phyloP scores from a whole-genome alignment of 495 filamentous ascomycete species.

The Daldinia childiae region DNA sequence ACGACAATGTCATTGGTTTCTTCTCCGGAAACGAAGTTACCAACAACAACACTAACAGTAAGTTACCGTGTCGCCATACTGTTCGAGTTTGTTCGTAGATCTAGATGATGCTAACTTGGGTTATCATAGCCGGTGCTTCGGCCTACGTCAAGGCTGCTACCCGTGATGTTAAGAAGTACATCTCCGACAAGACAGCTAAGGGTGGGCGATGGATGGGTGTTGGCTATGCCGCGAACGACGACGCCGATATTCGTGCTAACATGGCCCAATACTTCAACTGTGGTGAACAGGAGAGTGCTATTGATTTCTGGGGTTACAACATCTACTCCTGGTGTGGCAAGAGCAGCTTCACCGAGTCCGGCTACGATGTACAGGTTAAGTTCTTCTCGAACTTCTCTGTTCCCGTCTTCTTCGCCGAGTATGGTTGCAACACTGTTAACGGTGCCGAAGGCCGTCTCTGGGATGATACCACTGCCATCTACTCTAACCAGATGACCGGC shows the following conservation, averaged over 20 bases:
- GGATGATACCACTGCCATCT: slow-evolving; percentile 87
- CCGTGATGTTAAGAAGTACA: slow-evolving; percentile 93
- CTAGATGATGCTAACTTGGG: slow-evolving; percentile 11
- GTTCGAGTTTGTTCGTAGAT: not conserved
- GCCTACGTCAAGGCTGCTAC: slow-evolving; percentile 97
- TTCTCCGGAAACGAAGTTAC: slow-evolving; percentile 98
- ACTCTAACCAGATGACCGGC: slow-evolving; percentile 77
- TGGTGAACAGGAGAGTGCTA: slow-evolving; percentile 66
- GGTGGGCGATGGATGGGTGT: slow-evolving; percentile 84
- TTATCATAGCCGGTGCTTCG: slow-evolving; percentile 67
- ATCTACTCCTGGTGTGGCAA: slow-evolving; percentile 98
- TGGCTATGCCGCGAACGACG: slow-evolving; percentile 95
- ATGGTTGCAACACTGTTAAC: slow-evolving; percentile 81
- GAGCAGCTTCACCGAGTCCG: slow-evolving; percentile 74
- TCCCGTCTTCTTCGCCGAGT: slow-evolving; percentile 97
- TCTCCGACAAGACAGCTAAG: slow-evolving; percentile 66
- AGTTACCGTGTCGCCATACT: not conserved
- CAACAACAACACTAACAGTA: slow-evolving; percentile 79
- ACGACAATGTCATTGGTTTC: slow-evolving; percentile 92
- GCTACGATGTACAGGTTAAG: slow-evolving; percentile 78
- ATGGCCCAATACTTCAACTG: slow-evolving; percentile 96
- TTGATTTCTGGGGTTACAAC: slow-evolving; percentile 99
- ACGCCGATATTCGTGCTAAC: slow-evolving; percentile 75
- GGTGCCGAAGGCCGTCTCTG: slow-evolving; percentile 76
- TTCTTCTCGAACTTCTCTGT: slow-evolving; percentile 90